Evolutionary conservation across 805 yeast species (phyloP).

Genomic region (Saturnispora sanitii): DNA sequence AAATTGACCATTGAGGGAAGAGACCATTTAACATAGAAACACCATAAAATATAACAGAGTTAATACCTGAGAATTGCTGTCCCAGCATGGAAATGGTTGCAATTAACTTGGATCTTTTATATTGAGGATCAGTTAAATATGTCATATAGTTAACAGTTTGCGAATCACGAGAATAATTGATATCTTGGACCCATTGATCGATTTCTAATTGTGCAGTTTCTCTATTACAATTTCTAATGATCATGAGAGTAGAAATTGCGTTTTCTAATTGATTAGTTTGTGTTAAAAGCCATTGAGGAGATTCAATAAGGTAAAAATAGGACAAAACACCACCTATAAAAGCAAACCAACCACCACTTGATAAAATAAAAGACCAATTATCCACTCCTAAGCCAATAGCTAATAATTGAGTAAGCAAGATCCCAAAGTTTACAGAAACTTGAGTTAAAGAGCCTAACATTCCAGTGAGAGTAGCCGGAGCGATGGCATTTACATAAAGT

Average conservation of each 20-base stretch:
- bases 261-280: not conserved
- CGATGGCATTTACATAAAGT: constrained; percentile 65
- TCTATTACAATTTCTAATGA: not conserved
- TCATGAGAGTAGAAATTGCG: not conserved
- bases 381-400: constrained; percentile 60
- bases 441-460: constrained; percentile 85
- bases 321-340: constrained; percentile 35
- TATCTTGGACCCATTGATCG: constrained; percentile 24
- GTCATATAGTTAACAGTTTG: constrained; percentile 19
- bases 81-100: constrained; percentile 67
- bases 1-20: constrained; percentile 61
- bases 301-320: constrained; percentile 46
- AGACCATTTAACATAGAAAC: constrained; percentile 68
- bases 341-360: constrained; percentile 51
- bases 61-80: constrained; percentile 91
- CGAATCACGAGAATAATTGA: constrained; percentile 14
- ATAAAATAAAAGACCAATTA: constrained; percentile 66
- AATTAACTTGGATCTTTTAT: constrained; percentile 47
- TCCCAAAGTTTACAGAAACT: constrained; percentile 77
- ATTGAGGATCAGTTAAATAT: constrained; percentile 45
- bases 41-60: constrained; percentile 88
- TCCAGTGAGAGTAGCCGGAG: constrained; percentile 64
- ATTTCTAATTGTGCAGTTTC: constrained; percentile 19
- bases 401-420: constrained; percentile 64
- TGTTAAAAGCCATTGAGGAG: constrained; percentile 70